phyloP scores from a whole-genome alignment of 2,329 filamentous ascomycete genomes.

The Berkeleyomyces basicola region DNA sequence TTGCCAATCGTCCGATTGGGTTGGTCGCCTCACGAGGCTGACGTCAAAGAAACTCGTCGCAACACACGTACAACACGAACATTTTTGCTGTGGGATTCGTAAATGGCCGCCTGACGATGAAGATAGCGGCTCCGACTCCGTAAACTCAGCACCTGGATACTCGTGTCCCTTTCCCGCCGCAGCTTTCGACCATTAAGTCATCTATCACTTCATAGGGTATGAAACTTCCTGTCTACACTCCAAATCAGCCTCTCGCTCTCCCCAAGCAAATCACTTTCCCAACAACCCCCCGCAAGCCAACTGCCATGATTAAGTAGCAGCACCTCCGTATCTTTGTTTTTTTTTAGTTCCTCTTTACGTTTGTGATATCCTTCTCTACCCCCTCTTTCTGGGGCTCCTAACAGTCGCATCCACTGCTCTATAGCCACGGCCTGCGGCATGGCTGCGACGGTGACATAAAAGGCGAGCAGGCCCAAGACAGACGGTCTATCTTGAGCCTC shows the following conservation, averaged over 20 bases:
- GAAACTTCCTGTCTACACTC: neutral
- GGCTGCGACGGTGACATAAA: neutral
- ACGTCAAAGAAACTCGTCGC: neutral
- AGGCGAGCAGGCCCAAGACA: neutral
- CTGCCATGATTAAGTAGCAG: constrained; percentile 1
- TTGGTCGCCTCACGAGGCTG: neutral
- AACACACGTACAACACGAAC: neutral
- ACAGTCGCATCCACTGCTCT: neutral
- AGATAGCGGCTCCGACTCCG: neutral
- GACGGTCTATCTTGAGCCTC: neutral
- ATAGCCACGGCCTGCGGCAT: neutral
- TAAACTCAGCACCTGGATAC: neutral
- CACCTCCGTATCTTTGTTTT: constrained; percentile 1
- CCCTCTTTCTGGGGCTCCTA: neutral
- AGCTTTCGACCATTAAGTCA: neutral
- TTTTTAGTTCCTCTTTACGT: neutral
- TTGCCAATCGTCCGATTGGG: neutral
- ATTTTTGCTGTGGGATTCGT: neutral
- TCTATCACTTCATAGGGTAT: neutral
- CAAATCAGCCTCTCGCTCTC: neutral
- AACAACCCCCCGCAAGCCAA: neutral
- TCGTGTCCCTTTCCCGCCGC: neutral
- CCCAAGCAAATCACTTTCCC: neutral
- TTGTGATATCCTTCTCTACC: neutral
- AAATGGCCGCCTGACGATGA: neutral